Evolutionary conservation across 257 asterid genomes (phyloP).

Genomic region (Solanum habrochaites): DNA sequence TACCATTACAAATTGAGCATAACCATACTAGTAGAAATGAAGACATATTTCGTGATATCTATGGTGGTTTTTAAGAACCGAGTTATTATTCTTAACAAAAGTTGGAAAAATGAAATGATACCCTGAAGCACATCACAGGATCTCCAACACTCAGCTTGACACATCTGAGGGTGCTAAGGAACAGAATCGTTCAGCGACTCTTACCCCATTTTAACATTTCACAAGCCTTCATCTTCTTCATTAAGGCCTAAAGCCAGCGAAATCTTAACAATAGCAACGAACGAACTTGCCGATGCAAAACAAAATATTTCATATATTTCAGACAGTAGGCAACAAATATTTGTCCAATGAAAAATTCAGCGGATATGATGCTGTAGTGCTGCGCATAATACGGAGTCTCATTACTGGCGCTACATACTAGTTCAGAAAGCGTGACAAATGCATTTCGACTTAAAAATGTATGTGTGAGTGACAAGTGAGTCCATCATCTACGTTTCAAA

Average conservation of each 20-base stretch:
- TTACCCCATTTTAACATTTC: conserved; percentile 32
- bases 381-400: not conserved
- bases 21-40: not conserved
- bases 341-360: not conserved
- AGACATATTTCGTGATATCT: not conserved
- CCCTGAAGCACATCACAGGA: conserved; percentile 80
- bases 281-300: conserved; percentile 56
- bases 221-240: conserved; percentile 93
- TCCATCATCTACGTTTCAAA: not conserved
- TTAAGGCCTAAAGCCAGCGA: conserved; percentile 65
- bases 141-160: conserved; percentile 54
- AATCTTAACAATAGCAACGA: too few relatives aligned
- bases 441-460: not conserved
- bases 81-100: not conserved
- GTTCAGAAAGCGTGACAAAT: too few relatives aligned
- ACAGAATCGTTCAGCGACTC: conserved; percentile 81
- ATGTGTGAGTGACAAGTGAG: not conserved
- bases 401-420: too few relatives aligned
- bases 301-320: not conserved
- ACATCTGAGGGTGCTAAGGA: conserved; percentile 64
- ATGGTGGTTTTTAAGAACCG: not conserved
- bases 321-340: not conserved
- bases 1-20: not conserved
- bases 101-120: conserved; percentile 9
- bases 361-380: not conserved